Evolutionary conservation across 257 asterid species (phyloP), one percentile per base, ranked within the genome.

Genomic region (Forsythia suspensa): DNA sequence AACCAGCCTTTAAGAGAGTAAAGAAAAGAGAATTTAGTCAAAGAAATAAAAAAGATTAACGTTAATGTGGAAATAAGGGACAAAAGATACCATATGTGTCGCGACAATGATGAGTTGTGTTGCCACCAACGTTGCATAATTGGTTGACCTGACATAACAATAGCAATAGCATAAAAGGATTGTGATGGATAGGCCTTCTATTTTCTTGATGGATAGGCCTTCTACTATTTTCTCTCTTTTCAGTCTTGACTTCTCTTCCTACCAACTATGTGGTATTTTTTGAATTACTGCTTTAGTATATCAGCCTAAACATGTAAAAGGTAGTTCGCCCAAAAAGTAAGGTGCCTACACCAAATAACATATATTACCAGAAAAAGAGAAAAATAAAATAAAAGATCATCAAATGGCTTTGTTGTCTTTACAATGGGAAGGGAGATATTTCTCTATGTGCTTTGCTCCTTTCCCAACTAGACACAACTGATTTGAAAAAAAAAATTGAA

Each of bases 71-170:
- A 52, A 82, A 63, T 9, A 29, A 74, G 63, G 71, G 71, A 68
- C 36, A 81, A 74, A 66, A 77, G 48, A 48, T 91, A 94, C 98
- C 99, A 95, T 92, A 80, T 95, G 99, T 34, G 92, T 87, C 10
- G 98, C 96, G 81, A 93, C 82, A 79, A 95, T 85, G 73, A 95
- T 89, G 40, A 95, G 96, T 82, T 92, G 98, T 34, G 91, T 92
- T 73, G 98, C 90, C 81, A 93, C 99, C 87, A 95, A 73, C 8
- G 89, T 90, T 8, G 97, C 97, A 87, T 95, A 95, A 89, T 95
- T 95, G 79, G 99, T 86, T 80, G 99, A 92, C 89, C 98, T 94
- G 86, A 80, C 75, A 85, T 20, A 82, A 80, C 73, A 77, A 82
- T 36, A 82, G 61, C 77, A 77, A 82, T 43, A 81, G 57, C 78